phyloP scores from a whole-genome alignment of 129 eudicot species.

The Apium graveolens region DNA sequence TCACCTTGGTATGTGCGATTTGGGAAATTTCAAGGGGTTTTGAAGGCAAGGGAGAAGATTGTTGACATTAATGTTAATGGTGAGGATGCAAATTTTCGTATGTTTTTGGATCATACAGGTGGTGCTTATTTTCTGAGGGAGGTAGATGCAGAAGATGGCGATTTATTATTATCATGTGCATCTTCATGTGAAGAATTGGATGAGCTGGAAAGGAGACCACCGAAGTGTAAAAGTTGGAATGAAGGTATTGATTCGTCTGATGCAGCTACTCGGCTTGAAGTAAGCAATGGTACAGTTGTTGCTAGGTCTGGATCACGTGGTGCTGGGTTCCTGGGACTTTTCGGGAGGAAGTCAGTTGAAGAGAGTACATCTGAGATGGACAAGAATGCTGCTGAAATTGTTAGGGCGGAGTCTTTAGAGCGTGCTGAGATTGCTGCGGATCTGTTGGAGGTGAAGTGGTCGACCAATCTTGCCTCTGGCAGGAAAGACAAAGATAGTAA shows the following conservation, averaged over 20 bases:
- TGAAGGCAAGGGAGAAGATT: conserved; percentile 71
- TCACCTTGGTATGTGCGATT: conserved; percentile 96
- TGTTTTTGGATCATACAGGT: conserved; percentile 81
- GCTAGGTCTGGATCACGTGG: conserved; percentile 37
- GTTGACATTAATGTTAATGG: conserved; percentile 85
- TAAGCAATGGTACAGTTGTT: conserved; percentile 22
- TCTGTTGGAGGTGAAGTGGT: conserved; percentile 84
- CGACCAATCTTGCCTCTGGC: conserved; percentile 48
- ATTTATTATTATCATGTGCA: conserved; percentile 18
- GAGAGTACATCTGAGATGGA: conserved; percentile 25
- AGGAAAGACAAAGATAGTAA: conserved; percentile 20
- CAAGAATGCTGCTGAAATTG: conserved; percentile 24
- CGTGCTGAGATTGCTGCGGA: conserved; percentile 94
- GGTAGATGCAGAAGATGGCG: conserved; percentile 53
- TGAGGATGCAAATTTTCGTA: conserved; percentile 59
- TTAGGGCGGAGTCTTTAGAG: conserved; percentile 48
- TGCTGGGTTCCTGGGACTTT: conserved; percentile 52
- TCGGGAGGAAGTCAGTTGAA: conserved; percentile 53
- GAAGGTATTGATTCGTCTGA: conserved; percentile 30
- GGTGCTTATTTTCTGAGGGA: conserved; percentile 70
- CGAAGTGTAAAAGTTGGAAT: conserved; percentile 49
- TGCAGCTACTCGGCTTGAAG: conserved; percentile 26
- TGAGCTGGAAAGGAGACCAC: conserved; percentile 25
- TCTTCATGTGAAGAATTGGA: conserved; percentile 39
- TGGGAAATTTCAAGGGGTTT: conserved; percentile 97